Base-by-base conservation (phyloP, 768 basidiomycete species). In the Boletus tomentosulus region DNA sequence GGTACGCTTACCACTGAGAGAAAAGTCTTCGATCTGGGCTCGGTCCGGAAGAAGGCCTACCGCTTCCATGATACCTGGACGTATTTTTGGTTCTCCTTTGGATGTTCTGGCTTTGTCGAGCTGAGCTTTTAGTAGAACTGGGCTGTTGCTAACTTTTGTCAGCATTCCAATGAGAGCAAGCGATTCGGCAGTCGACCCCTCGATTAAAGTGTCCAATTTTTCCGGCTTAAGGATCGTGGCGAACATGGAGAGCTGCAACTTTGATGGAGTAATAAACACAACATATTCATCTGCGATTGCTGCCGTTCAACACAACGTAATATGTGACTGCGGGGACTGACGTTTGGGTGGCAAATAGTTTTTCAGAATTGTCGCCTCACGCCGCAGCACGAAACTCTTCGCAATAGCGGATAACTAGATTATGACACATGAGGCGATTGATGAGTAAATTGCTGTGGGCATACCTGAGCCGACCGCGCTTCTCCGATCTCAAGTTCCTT, bases 81-180 rank as follows among this genome's bases (percentile, higher is more conserved):
- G 75, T 60, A 75, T 80, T 49, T 78, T 71, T 15, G 66, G 63
- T 16, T 72, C 71, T 10, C 70, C 69, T 28, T 71, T 69, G 53
- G 78, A 77, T 25, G 65, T 70, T 60, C 75, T 81, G 16, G 76
- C 78, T 57, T 80, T 85, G 57, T 88, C 85, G 15, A 80, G 81
- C 5, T 86, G 85, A n/a, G 87, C 85, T 62, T 88, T 91, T 42
- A 94, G 74, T 30, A 98, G 73, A 33, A 92, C 83, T 0, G 96
- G 96, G 61, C 92, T 94, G 65, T 90, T 98, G 75, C 89, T 92
- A 57, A 98, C 80, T 77, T 98, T 97, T 12, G 86, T 89, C 33
- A 97, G 77, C 53, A 83, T 76, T 51, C 81, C 84, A 60, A 98
- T 91, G 25, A 95, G 66, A 16, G 86, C 86, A 19, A 95, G 78